A percentile compares a stretch with the other conserved stretches of the same genome.
These are phyloP conservation scores for Cordyceps farinosa DNA, from an alignment of 2,329 filamentous ascomycete genomes.

Conservation along the genomic window DNA sequence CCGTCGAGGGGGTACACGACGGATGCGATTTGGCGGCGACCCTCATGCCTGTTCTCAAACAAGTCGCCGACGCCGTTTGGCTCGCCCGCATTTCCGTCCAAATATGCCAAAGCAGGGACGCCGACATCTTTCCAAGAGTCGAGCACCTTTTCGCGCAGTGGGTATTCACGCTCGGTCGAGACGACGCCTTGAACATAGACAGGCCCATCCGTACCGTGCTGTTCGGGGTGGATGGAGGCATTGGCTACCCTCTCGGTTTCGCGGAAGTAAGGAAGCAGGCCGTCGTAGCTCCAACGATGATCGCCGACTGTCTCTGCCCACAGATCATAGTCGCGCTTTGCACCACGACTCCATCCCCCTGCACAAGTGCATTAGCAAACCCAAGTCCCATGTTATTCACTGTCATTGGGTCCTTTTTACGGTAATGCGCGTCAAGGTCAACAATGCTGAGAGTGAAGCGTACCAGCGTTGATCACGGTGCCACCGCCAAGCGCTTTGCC, in stretches of 20 bases:
- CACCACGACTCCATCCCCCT: constrained; percentile 41
- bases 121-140: constrained; percentile 39
- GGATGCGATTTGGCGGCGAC: constrained; percentile 23
- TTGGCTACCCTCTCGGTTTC: constrained; percentile 32
- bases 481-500: constrained; percentile 39
- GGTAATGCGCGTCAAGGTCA: not conserved
- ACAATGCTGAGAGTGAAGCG: not conserved
- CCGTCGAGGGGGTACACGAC: constrained; percentile 24
- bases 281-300: constrained; percentile 41
- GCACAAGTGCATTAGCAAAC: not conserved
- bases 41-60: constrained; percentile 25
- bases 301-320: constrained; percentile 36
- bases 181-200: constrained; percentile 29
- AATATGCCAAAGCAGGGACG: constrained; percentile 23
- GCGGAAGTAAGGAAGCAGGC: constrained; percentile 41
- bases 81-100: constrained; percentile 26
- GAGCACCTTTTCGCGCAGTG: constrained; percentile 33
- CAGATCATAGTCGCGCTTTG: constrained; percentile 40
- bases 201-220: constrained; percentile 37
- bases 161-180: constrained; percentile 34
- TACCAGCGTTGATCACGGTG: constrained; percentile 35
- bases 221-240: constrained; percentile 26
- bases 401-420: no score
- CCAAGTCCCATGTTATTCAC: not conserved
- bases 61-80: constrained; percentile 31